Conservation (phyloP, 768 basidiomycete species). For the Kwoniella mangroviensis region DNA sequence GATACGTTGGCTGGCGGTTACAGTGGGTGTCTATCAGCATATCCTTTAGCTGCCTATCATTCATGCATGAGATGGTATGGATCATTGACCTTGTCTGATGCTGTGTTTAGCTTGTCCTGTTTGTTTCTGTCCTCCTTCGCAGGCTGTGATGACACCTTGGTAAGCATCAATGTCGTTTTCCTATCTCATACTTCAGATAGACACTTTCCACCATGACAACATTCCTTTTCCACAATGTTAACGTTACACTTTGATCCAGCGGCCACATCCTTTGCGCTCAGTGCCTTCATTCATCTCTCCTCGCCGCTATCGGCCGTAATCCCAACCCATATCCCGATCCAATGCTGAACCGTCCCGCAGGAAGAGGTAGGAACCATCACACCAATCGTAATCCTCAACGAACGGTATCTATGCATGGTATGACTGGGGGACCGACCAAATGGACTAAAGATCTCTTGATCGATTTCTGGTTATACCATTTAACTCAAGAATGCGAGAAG, state of each 20-base stretch:
- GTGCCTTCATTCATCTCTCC: constrained; percentile 43
- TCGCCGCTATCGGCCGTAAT: constrained; percentile 41
- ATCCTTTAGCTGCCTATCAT: not conserved
- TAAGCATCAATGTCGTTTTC: constrained; percentile 15
- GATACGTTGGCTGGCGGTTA: constrained; percentile 17
- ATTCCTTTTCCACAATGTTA: not conserved
- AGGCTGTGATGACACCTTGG: constrained; percentile 47
- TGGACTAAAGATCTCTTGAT: constrained; percentile 32
- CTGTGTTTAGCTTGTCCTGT: constrained; percentile 41
- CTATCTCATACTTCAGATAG: not conserved
- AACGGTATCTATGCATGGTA: constrained; percentile 7
- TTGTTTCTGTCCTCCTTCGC: constrained; percentile 38
- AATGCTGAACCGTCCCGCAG: not conserved
- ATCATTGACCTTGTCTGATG: not conserved
- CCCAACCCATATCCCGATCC: constrained; percentile 36
- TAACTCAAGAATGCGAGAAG: constrained; percentile 9
- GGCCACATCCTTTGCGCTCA: constrained; percentile 48
- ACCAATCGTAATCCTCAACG: not conserved
- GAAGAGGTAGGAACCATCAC: constrained; percentile 5
- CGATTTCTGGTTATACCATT: constrained; percentile 17
- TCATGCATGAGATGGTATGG: not conserved
- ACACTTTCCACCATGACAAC: not conserved
- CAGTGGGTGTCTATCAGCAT: constrained; percentile 18
- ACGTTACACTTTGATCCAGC: constrained; percentile 11
- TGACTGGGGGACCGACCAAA: constrained; percentile 14